Conservation (phyloP, 2,329 filamentous ascomycete species). For the Microdochium trichocladiopsis region DNA sequence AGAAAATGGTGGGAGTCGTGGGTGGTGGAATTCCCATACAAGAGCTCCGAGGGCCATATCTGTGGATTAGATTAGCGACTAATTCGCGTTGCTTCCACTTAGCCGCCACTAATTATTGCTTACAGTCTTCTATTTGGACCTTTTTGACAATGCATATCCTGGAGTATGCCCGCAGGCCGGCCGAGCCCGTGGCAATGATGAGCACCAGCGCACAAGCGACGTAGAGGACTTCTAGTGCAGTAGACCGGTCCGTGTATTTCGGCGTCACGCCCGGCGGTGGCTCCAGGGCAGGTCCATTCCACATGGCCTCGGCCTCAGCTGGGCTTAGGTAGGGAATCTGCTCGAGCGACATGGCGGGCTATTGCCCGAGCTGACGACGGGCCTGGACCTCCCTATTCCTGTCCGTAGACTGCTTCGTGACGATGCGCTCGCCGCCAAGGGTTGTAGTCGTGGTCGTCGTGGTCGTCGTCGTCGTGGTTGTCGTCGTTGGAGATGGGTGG, state of each 20-base stretch:
- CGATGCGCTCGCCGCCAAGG: too few species aligned
- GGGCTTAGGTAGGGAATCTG: neutral
- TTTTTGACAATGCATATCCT: slow-evolving; percentile 7
- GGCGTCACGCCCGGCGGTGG: slow-evolving; percentile 3
- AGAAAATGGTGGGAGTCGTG: too few species aligned
- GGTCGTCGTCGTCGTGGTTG: too few species aligned
- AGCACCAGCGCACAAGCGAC: slow-evolving; percentile 3
- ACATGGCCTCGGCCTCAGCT: neutral
- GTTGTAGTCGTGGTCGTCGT: too few species aligned
- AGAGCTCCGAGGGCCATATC: slow-evolving; percentile 5
- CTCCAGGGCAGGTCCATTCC: slow-evolving; percentile 1
- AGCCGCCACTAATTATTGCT: too few species aligned
- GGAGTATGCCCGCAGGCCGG: slow-evolving; percentile 5
- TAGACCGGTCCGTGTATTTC: slow-evolving; percentile 6
- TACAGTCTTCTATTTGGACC: slow-evolving; percentile 12
- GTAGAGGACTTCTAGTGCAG: slow-evolving; percentile 2
- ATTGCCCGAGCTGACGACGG: too few species aligned
- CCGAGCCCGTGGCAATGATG: neutral
- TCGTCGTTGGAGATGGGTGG: too few species aligned
- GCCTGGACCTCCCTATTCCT: too few species aligned
- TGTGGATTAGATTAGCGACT: neutral
- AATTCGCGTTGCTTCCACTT: too few species aligned
- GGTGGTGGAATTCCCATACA: too few species aligned
- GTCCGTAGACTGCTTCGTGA: too few species aligned
- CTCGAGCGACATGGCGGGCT: neutral